A percentile compares a stretch with the other conserved stretches of the same genome.
phyloP scores from a whole-genome alignment of 176 grass and related monocot genomes.

The Aegilops tauschii region DNA sequence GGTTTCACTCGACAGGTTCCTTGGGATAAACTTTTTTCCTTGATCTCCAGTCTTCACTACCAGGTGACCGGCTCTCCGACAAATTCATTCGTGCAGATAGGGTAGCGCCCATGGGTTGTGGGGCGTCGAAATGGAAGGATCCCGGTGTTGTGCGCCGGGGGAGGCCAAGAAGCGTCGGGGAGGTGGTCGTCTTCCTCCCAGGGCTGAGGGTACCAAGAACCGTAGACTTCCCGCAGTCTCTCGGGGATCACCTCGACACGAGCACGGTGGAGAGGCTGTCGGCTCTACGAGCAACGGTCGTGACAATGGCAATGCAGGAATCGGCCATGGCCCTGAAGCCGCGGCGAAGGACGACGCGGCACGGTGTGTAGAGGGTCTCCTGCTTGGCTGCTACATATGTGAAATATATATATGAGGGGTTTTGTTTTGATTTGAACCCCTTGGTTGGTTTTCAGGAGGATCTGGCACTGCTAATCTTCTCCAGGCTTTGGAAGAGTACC shows the following conservation, averaged over 20 bases:
- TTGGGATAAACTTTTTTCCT: background rate
- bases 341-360: slow-evolving; percentile 31
- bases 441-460: slow-evolving; percentile 41
- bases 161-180: slow-evolving; percentile 52
- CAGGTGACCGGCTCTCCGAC: slow-evolving; percentile 5
- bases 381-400: background rate
- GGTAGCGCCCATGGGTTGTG: slow-evolving; percentile 60
- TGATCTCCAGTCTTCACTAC: background rate
- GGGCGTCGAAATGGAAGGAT: slow-evolving; percentile 45
- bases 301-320: slow-evolving; percentile 58
- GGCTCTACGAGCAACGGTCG: slow-evolving; percentile 48
- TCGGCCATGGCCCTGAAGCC: slow-evolving; percentile 43
- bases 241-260: slow-evolving; percentile 45
- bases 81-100: slow-evolving; percentile 5
- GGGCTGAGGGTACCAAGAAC: slow-evolving; percentile 56
- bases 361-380: slow-evolving; percentile 35
- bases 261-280: slow-evolving; percentile 45
- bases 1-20: background rate
- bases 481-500: slow-evolving; percentile 67
- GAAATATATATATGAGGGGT: slow-evolving; percentile 9
- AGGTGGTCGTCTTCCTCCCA: slow-evolving; percentile 73
- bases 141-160: slow-evolving; percentile 29
- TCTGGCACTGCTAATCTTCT: slow-evolving; percentile 68
- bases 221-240: slow-evolving; percentile 45
- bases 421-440: slow-evolving; percentile 9